A percentile compares a stretch with the other conserved stretches of the same genome.
These are phyloP conservation scores for Pseudogymnoascus sp. DNA, from an alignment of 2,329 filamentous ascomycete species.

Conservation along the genomic window DNA sequence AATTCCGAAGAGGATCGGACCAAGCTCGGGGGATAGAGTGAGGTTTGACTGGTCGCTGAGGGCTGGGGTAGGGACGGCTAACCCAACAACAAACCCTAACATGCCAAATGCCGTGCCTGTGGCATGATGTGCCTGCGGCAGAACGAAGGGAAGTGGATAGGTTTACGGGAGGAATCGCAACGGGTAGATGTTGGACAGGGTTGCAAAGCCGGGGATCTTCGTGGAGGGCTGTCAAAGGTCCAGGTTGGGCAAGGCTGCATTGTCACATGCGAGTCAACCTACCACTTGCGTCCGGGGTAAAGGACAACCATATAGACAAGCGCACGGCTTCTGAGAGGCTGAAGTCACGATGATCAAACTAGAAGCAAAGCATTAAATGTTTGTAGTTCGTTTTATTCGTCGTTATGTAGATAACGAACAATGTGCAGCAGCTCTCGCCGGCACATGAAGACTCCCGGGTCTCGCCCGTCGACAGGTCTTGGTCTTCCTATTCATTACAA, in stretches of 20 bases:
- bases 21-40: not conserved
- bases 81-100: not conserved
- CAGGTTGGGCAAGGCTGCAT: constrained; percentile 5
- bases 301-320: not conserved
- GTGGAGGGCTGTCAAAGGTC: not conserved
- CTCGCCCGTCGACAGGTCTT: constrained; percentile 2
- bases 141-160: not conserved
- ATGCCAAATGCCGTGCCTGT: not conserved
- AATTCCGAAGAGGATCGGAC: not conserved
- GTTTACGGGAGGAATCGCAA: not conserved
- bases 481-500: constrained; percentile 6
- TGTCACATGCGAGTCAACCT: constrained; percentile 3
- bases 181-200: not conserved
- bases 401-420: constrained; percentile 1
- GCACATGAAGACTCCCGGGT: constrained; percentile 1
- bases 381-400: not conserved
- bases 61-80: not conserved
- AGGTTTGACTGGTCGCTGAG: not conserved
- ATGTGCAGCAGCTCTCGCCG: not conserved
- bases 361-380: not conserved
- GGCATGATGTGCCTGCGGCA: not conserved
- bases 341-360: not conserved
- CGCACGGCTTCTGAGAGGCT: not conserved
- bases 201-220: not conserved
- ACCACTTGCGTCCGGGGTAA: not conserved